Percentiles rank a stretch among this genome's conserved stretches.
Evolutionary conservation across 108 stramenopile species (phyloP).

Genomic region (Chaetoceros muelleri): DNA sequence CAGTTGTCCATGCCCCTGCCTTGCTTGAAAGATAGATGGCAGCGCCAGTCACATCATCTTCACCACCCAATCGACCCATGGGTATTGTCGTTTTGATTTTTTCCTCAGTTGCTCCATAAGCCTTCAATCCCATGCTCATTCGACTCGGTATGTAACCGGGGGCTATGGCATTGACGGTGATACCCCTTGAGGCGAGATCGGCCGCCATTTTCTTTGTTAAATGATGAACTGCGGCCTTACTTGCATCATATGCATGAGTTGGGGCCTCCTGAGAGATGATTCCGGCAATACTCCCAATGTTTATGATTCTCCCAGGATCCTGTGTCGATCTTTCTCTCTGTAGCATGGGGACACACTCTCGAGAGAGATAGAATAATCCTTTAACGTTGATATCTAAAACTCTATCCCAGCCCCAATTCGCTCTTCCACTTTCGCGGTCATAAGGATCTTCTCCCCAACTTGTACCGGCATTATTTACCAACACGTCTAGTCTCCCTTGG

Average conservation of each 20-base stretch:
- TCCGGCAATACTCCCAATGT: constrained; percentile 88
- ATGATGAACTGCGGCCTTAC: constrained; percentile 88
- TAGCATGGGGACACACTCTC: constrained; percentile 78
- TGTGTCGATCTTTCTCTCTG: constrained; percentile 31
- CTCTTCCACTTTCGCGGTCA: constrained; percentile 64
- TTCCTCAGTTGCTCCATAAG: constrained; percentile 45
- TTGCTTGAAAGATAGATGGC: constrained; percentile 66
- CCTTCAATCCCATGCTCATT: constrained; percentile 73
- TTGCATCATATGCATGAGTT: constrained; percentile 89
- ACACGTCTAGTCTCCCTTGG: constrained; percentile 54
- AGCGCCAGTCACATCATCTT: constrained; percentile 88
- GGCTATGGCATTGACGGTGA: constrained; percentile 87
- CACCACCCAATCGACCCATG: constrained; percentile 72
- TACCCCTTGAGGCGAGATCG: constrained; percentile 70
- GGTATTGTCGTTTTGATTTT: constrained; percentile 48
- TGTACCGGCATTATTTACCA: constrained; percentile 75
- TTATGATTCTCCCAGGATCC: constrained; percentile 85
- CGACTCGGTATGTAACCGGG: constrained; percentile 81
- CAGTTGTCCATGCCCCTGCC: constrained; percentile 83
- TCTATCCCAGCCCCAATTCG: constrained; percentile 93
- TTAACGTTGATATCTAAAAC: constrained; percentile 90
- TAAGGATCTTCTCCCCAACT: constrained; percentile 53
- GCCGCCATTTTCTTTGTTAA: constrained; percentile 82
- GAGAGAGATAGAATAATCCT: constrained; percentile 81
- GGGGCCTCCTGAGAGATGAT: constrained; percentile 79